Conservation (phyloP, 192 early-diverging fungal species). For the Coemansia javaensis region DNA sequence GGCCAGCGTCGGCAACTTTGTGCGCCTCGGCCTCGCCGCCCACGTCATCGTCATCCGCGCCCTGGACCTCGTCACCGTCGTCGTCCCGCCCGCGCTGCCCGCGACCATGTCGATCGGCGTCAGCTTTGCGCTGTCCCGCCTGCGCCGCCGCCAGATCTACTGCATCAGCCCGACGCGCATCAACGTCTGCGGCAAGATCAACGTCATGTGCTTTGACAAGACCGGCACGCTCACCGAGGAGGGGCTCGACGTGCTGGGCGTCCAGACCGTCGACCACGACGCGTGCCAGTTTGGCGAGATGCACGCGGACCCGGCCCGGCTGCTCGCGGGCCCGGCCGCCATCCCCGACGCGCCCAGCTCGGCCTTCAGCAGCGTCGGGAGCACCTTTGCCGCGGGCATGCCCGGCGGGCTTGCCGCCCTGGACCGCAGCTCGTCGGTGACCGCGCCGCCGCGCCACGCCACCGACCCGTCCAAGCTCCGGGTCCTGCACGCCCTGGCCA, state of each 20-base stretch:
- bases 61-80: slow-evolving; percentile 93
- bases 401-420: slow-evolving; percentile 29
- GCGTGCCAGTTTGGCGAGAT: slow-evolving; percentile 47
- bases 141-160: slow-evolving; percentile 79
- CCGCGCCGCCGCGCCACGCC: slow-evolving; percentile 28
- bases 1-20: slow-evolving; percentile 82
- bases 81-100: slow-evolving; percentile 93
- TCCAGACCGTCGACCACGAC: slow-evolving; percentile 58
- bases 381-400: slow-evolving; percentile 16
- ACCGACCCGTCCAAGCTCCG: slow-evolving; percentile 41
- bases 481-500: slow-evolving; percentile 63
- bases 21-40: slow-evolving; percentile 66
- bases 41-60: slow-evolving; percentile 81
- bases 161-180: slow-evolving; percentile 91
- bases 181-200: slow-evolving; percentile 93
- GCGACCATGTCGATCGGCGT: slow-evolving; percentile 98
- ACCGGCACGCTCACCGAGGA: slow-evolving; percentile 97
- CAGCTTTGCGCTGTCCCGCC: slow-evolving; percentile 84
- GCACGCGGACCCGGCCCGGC: slow-evolving; percentile 43
- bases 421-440: slow-evolving; percentile 43
- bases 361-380: slow-evolving; percentile 48
- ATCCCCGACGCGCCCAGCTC: slow-evolving; percentile 41
- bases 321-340: slow-evolving; percentile 24
- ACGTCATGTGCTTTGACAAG: slow-evolving; percentile 98
- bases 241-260: slow-evolving; percentile 91